phyloP scores from a whole-genome alignment of 352 stramenopile genomes.

The Elongisporangium prolatum region DNA sequence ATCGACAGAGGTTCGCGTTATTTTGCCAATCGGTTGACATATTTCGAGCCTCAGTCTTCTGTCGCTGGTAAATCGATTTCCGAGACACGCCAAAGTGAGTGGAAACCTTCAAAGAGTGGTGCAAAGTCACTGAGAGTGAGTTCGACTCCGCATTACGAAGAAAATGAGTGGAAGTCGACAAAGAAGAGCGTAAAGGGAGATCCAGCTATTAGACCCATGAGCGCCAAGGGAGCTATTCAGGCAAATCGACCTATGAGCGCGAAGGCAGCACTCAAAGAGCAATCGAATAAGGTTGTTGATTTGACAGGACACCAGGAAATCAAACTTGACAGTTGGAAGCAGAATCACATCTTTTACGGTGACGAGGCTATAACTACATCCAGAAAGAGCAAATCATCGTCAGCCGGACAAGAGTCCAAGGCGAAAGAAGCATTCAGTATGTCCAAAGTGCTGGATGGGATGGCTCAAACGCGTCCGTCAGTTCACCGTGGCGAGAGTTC shows the following conservation, averaged over 20 bases:
- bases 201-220: conserved; percentile 7
- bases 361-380: conserved; percentile 46
- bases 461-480: conserved; percentile 43
- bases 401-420: conserved; percentile 16
- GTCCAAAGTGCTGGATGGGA: conserved; percentile 55
- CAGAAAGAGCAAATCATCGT: conserved; percentile 12
- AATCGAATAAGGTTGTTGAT: conserved; percentile 37
- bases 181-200: conserved; percentile 8
- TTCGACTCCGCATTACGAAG: background rate
- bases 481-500: conserved; percentile 5
- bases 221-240: background rate
- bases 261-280: conserved; percentile 51
- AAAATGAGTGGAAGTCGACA: conserved; percentile 17
- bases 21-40: conserved; percentile 36
- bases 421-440: conserved; percentile 55
- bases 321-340: conserved; percentile 34
- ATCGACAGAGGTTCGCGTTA: conserved; percentile 45
- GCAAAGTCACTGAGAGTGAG: background rate
- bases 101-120: background rate
- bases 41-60: background rate
- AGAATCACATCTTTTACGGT: conserved; percentile 66
- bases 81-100: background rate
- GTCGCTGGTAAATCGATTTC: background rate
- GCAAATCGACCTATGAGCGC: conserved; percentile 41
- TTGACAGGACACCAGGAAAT: conserved; percentile 37